Evolutionary conservation across 2,329 filamentous ascomycete genomes (phyloP), one percentile per base, ranked within the genome.

Genomic region (Byssoonygena ceratinophila): DNA sequence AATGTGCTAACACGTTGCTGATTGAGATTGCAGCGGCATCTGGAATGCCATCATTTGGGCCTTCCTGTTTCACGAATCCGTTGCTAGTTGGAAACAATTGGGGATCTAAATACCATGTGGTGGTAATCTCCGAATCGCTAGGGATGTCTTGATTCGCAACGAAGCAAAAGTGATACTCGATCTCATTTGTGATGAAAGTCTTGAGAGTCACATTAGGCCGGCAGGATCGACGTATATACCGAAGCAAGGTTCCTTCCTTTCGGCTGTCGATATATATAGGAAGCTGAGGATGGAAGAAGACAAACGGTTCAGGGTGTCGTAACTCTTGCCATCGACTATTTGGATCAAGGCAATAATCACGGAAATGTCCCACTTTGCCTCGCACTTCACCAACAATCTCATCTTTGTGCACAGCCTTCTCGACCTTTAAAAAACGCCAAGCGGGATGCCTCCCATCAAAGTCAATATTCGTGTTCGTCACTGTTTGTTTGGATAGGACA

Each of bases 261-360:
- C 92, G 79, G 8, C 90, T 92, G 68, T 96, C 92, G 62, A 98
- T 92, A 70, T 90, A 95, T 11, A 98, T 79, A 0, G 91, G 91
- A 7, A 97, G 79, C 54, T 83, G 78, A 0, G 89, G 87, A 62
- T 94, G 90, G 68, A 97, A 91, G 65, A 90, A 87, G 22, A 91
- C 85, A 60, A 89, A 89, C 0, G 86, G 86, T 52, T 75, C 71
- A 1, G 74, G 74, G 57, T 76, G 74, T 31, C 68, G 67, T 9
- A 86, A 68, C 49, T 85, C 82, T 31, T 77, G 71, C 83, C 83
- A 89, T 7, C 81, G 74, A 59, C 85, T 87, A 27, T 76, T 75
- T 1, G 77, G 72, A 51, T 85, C 77, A 9, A 77, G 73, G 58
- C 82, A 87, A 59, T 89, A 89, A 54, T 84, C 78, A 46, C 82